Base-by-base conservation (phyloP, 2,329 filamentous ascomycete genomes). In the Fusarium sp. region DNA sequence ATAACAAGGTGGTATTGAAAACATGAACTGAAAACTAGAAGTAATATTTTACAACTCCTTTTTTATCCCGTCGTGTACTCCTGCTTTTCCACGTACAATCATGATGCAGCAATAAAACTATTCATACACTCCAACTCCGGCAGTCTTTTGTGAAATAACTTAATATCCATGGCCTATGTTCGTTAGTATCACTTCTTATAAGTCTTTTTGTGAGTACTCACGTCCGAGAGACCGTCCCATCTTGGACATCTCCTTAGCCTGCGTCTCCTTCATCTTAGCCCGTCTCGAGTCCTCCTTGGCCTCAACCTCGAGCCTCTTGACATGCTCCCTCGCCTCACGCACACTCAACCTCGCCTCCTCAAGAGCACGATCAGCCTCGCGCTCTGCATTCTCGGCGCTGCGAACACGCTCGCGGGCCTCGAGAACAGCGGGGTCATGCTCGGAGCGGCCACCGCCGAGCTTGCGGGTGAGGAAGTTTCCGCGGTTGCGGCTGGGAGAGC, bases 221-320 rank as follows among this genome's bases (percentile, higher is more conserved):
- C 88, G 85, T 53, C 88, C 88, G 56, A 91, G 83, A n/a, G 84
- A 82, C 75, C 88, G 87, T n/a, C 86, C 88, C 48, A 87, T 80
- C 84, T 89, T 90, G 6, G 85, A 87, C 28, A 91, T 82, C 69
- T 86, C 84, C 67, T 80, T 82, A 1, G 88, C 88, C 70, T 90
- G 85, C 48, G 81, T 80, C 75, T 88, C 83, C 83, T 91, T 91
- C 47, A 90, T 84, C 81, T 86, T 88, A 2, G 88, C 88, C 38
- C 83, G 74, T 22, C 87, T 78, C 2, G 88, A 85, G 71, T 89
- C 86, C 75, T 89, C 87, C 67, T 81, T 81, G 2, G 88, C 88
- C 76, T 91, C 89, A 47, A 81, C 73, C 78, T 91, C 88, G 5
- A 91, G 75, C 12, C 80, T 75, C 76, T 82, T 85, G 3, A 90